Evolutionary conservation across 306 rosid genomes (phyloP).

Genomic region (Citrullus amarus): DNA sequence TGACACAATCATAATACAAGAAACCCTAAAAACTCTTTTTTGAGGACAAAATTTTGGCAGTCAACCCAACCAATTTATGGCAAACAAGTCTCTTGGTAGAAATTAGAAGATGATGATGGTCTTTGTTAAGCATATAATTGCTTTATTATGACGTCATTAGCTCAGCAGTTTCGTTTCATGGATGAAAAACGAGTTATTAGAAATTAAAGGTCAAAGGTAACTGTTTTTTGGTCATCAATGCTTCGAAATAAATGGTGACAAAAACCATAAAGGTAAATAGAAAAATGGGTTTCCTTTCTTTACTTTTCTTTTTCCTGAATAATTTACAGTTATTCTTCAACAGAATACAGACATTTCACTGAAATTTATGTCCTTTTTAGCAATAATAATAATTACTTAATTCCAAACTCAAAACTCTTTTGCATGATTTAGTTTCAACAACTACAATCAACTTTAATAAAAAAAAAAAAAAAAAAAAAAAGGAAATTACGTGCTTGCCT

Average conservation of each 20-base stretch:
- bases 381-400: background rate
- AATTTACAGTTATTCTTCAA: background rate
- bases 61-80: background rate
- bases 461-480: background rate
- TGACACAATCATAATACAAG: background rate
- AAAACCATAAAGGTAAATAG: background rate
- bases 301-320: background rate
- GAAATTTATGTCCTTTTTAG: background rate
- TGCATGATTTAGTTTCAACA: background rate
- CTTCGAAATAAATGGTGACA: background rate
- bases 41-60: background rate
- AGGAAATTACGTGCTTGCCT: background rate
- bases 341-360: background rate
- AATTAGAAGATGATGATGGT: background rate
- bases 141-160: background rate
- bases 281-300: background rate
- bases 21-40: background rate
- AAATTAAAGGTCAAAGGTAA: conserved; percentile 1
- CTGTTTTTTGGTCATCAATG: background rate
- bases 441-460: background rate
- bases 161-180: background rate
- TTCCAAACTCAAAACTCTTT: background rate
- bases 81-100: background rate
- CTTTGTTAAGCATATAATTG: background rate
- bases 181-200: background rate